Evolutionary conservation across 225 moss, liverwort and hornwort genomes (phyloP), one percentile per base, ranked within the genome.

Genomic region (Polytrichum commune): DNA sequence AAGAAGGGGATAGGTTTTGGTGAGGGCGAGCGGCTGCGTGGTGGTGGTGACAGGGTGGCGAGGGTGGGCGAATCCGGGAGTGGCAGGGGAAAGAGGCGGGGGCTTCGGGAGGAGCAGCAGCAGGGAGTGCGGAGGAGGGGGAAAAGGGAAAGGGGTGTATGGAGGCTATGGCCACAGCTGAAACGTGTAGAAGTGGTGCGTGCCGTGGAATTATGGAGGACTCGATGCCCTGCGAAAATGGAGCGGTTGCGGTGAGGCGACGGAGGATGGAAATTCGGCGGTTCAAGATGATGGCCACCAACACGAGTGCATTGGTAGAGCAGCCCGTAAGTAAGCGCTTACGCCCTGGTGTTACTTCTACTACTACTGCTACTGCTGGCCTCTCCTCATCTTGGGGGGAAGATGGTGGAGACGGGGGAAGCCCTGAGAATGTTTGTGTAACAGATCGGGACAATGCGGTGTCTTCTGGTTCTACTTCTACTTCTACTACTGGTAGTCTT

Each of bases 321-420:
- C 91, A 90, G 77, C 92, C 92, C 72, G 84, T 88, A 76, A 86
- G 79, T 79, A 95, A 95, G 88, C 89, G 91, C 71, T 82, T 71
- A 67, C 86, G 95, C 75, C 72, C 86, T 77, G 64, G 80, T 10
- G 46, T 46, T 13, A 46, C 46, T 46, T 46, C 46, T 46, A 46
- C 38, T 38, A 10, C 38, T 35, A 10, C 38, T 38, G 38, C 38
- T 46, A 46, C 46, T 58, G 73, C 72, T 83, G 80, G 83, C 72
- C 75, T 75, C 18, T 77, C 66, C 65, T 69, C 74, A 54, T 20
- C 68, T 46, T 72, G 55, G 16, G 28, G 78, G 23, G 77, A 75
- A 19, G 68, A 56, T 29, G 79, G 67, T 2, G 46, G 46, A 10
- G 75, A 61, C 64, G 77, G 76, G 67, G 70, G 68, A 54, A 64